These are phyloP conservation scores for Sporisorium sorghi DNA, from an alignment of 1,284 basidiomycete species.

Conservation along the genomic window DNA sequence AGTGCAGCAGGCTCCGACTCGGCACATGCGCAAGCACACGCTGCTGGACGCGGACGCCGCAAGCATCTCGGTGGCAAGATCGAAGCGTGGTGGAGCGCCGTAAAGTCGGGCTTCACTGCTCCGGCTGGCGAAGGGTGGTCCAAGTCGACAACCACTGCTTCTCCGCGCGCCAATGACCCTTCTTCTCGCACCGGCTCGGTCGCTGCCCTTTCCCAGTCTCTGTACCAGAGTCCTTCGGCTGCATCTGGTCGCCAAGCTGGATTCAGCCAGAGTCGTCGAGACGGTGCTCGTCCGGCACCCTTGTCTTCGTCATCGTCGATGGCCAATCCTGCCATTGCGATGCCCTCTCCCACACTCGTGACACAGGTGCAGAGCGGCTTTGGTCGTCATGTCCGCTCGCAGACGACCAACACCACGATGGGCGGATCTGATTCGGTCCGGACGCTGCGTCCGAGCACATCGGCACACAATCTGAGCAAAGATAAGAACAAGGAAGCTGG, in stretches of 20 bases:
- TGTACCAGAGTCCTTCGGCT: constrained; percentile 30
- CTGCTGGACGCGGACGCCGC: constrained; percentile 42
- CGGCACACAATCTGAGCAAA: constrained; percentile 50
- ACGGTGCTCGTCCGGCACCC: constrained; percentile 18
- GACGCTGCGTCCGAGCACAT: constrained; percentile 54
- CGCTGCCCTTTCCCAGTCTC: constrained; percentile 39
- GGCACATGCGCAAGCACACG: constrained; percentile 34
- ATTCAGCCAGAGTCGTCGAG: constrained; percentile 24
- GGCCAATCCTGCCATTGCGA: constrained; percentile 19
- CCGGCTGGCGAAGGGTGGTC: constrained; percentile 32
- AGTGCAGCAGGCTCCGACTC: constrained; percentile 27
- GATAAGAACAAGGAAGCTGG: constrained; percentile 8
- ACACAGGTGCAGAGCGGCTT: constrained; percentile 51
- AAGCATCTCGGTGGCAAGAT: constrained; percentile 63
- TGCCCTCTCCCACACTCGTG: constrained; percentile 36
- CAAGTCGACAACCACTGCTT: constrained; percentile 17
- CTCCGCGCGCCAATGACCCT: constrained; percentile 20
- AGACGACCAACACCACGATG: constrained; percentile 35
- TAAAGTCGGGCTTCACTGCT: constrained; percentile 62
- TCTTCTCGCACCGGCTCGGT: constrained; percentile 18
- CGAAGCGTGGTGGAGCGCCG: constrained; percentile 66
- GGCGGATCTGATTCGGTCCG: constrained; percentile 49
- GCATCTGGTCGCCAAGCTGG: constrained; percentile 13
- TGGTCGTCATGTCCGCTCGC: constrained; percentile 43
- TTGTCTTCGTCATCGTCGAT: constrained; percentile 22